A percentile compares a stretch with the other conserved stretches of the same genome.
Conservation (phyloP, 495 filamentous ascomycete genomes). For the Neurospora sp. region DNA sequence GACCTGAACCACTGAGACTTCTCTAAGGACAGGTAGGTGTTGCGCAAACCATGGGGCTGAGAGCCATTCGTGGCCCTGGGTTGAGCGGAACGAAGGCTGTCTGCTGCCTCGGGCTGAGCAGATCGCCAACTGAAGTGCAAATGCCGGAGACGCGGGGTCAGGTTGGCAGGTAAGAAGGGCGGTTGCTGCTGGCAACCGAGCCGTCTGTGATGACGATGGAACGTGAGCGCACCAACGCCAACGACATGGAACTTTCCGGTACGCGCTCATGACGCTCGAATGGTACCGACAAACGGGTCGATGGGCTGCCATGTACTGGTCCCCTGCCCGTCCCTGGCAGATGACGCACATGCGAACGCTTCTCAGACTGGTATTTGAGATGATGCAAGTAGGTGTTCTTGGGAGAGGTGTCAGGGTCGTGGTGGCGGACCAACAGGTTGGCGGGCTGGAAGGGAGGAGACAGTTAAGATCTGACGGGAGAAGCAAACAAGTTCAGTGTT, state of each 20-base stretch:
- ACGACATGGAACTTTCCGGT: not conserved
- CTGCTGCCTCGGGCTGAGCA: not conserved
- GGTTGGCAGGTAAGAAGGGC: not conserved
- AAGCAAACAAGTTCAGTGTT: not conserved
- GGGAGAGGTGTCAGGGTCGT: not conserved
- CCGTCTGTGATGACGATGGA: not conserved
- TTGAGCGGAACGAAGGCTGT: not conserved
- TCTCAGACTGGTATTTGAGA: not conserved
- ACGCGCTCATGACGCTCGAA: not conserved
- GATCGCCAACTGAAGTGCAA: not conserved
- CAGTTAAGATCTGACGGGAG: not conserved
- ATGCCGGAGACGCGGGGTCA: not conserved
- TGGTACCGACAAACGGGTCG: not conserved
- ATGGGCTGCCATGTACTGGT: not conserved
- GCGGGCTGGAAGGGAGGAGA: not conserved
- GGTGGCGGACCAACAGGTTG: not conserved
- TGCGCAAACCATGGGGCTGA: not conserved
- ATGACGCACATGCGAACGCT: not conserved
- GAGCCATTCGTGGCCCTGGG: not conserved
- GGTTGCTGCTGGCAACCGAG: not conserved
- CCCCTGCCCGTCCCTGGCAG: not conserved
- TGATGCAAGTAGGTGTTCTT: not conserved
- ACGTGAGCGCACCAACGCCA: not conserved
- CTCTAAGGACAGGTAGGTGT: not conserved
- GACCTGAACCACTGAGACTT: not conserved